Evolutionary conservation across 805 yeast genomes (phyloP), one percentile per base, ranked within the genome.

Genomic region (Metschnikowia cerradonensis): DNA sequence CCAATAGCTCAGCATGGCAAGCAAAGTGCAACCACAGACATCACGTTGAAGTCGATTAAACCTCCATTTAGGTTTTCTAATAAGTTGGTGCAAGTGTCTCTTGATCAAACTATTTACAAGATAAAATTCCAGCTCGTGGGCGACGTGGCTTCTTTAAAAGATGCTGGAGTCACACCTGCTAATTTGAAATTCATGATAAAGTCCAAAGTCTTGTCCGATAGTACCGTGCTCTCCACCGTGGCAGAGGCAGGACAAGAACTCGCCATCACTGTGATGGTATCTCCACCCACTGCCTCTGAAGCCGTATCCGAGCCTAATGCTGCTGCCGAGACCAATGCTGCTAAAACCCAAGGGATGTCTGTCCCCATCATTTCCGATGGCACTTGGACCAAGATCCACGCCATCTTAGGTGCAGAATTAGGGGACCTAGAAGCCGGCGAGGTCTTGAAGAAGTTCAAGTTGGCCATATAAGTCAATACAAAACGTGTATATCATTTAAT

Each of bases 141-240:
- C 4, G 44, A 57, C 3, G 61, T 63, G 37, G 62, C 63, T 1
- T 67, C 61, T 0, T 60, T 69, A 38, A 59, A 61, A 32, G 52
- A 44, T 7, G 56, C 56, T 4, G 71, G 69, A 2, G 64, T 70
- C 22, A 58, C 61, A 11, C 66, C 77, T 1, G 60, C 66, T 14
- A 73, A 79, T 55, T 51, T 83, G 41, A 81, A 80, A 60, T 64
- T 84, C 17, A 66, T 84, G 58, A 59, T 81, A 41, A 84, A 82
- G 62, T 86, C 88, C 3, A 83, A 82, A 63, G 88, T 83, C 7
- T 66, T 82, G 19, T 79, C 76, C 36, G 88, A 84, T 60, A 66
- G 80, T 4, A 61, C 76, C 4, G 52, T 71, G 3, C 50, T 83
- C 41, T 59, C 67, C 6, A 48, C 65, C 8, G 47, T 67, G 35